phyloP scores from a whole-genome alignment of 441 rosid species.

The Pelargonium fulgidum region DNA sequence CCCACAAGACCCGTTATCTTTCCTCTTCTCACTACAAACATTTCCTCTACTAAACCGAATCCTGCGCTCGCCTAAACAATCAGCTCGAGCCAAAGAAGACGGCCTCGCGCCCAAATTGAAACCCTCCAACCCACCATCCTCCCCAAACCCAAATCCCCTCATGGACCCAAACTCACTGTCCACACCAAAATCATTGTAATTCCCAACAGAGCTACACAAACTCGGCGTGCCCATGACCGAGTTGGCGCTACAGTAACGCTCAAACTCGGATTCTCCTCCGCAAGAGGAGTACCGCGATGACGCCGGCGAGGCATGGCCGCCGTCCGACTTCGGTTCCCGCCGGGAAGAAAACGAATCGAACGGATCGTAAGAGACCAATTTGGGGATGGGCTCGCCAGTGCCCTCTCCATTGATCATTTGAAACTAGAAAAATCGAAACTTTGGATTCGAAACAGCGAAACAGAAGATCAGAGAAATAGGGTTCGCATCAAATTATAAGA shows the following conservation, averaged over 20 bases:
- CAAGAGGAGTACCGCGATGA: slow-evolving; percentile 69
- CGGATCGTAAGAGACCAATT: slow-evolving; percentile 40
- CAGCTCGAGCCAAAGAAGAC: not conserved
- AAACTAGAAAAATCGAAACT: not conserved
- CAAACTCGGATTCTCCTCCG: slow-evolving; percentile 68
- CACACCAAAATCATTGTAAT: slow-evolving; percentile 40
- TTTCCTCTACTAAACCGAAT: not conserved
- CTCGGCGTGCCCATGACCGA: slow-evolving; percentile 78
- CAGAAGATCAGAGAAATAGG: not conserved
- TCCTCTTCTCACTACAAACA: not conserved
- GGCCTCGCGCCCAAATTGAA: slow-evolving; percentile 48
- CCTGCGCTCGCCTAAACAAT: not conserved
- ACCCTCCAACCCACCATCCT: slow-evolving; percentile 40
- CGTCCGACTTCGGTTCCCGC: slow-evolving; percentile 28
- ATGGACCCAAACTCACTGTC: slow-evolving; percentile 58
- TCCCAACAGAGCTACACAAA: slow-evolving; percentile 51
- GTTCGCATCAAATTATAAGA: not conserved
- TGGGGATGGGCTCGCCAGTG: slow-evolving; percentile 28
- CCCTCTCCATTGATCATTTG: slow-evolving; percentile 55
- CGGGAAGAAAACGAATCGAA: slow-evolving; percentile 23
- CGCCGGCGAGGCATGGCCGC: slow-evolving; percentile 37
- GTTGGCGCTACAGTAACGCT: slow-evolving; percentile 76
- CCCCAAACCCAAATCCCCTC: slow-evolving; percentile 33
- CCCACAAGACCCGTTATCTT: not conserved
- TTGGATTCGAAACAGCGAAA: not conserved